Evolutionary conservation across 345 rosid genomes (phyloP).

Genomic region (Eucalyptus cladocalyx): DNA sequence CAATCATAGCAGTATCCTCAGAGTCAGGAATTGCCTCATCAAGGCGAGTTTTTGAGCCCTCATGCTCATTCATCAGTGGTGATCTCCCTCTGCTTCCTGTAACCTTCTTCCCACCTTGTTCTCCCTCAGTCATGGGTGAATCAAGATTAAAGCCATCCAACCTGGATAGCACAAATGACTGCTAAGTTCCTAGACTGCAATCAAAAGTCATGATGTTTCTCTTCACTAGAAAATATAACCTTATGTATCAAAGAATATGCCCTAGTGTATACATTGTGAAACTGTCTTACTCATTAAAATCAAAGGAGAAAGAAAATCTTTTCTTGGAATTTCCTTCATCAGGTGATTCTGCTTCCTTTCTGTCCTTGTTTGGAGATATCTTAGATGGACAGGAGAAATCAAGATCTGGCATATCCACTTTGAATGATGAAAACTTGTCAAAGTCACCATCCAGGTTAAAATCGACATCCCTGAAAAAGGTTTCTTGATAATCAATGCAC

Average conservation of each 20-base stretch:
- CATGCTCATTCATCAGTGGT: slow-evolving; percentile 15
- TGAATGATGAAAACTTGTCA: slow-evolving; percentile 66
- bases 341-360: slow-evolving; percentile 26
- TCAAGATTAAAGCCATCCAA: slow-evolving; percentile 44
- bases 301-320: neutral
- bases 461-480: slow-evolving; percentile 64
- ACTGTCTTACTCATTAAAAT: slow-evolving; percentile 32
- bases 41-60: slow-evolving; percentile 5
- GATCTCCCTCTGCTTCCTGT: slow-evolving; percentile 7
- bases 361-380: slow-evolving; percentile 42
- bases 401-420: slow-evolving; percentile 73
- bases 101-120: slow-evolving; percentile 11
- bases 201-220: neutral
- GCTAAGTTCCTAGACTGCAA: neutral
- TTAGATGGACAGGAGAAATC: slow-evolving; percentile 54
- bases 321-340: neutral
- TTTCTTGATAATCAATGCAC: neutral
- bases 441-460: slow-evolving; percentile 71
- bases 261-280: neutral
- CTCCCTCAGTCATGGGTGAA: slow-evolving; percentile 25
- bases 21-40: neutral
- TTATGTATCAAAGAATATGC: neutral
- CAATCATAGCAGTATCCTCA: neutral
- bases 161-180: slow-evolving; percentile 12
- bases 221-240: neutral